Conservation (phyloP, 2,329 filamentous ascomycete species). For the Teratosphaeria zuluensis region DNA sequence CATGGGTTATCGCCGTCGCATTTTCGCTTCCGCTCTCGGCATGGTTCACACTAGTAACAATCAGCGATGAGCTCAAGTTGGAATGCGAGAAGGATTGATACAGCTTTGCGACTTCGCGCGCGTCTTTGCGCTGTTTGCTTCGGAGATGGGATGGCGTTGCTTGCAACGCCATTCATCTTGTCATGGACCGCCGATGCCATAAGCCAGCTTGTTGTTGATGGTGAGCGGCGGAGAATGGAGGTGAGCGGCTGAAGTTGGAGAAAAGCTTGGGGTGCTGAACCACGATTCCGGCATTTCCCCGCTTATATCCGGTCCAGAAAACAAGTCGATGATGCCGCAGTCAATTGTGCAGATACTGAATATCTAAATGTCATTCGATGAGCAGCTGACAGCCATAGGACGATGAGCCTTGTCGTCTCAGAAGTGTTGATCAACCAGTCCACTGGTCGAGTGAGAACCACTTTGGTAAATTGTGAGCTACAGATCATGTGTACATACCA, state of each 20-base stretch:
- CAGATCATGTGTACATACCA: too few relatives aligned
- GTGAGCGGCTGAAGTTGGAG: not conserved
- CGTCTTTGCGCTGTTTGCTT: not conserved
- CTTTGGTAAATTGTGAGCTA: too few relatives aligned
- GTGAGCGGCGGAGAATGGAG: not conserved
- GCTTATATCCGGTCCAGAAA: not conserved
- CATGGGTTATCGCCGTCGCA: conserved; percentile 44
- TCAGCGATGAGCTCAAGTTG: not conserved
- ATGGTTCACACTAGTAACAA: conserved; percentile 27
- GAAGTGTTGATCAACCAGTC: too few relatives aligned
- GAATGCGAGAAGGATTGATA: not conserved
- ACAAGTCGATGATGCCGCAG: not conserved
- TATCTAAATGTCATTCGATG: too few relatives aligned
- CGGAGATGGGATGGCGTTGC: not conserved
- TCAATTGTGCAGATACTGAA: too few relatives aligned
- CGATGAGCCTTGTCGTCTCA: too few relatives aligned
- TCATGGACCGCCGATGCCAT: not conserved
- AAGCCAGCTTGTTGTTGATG: not conserved
- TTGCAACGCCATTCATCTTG: not conserved
- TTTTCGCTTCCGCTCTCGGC: conserved; percentile 45
- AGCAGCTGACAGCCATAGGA: too few relatives aligned
- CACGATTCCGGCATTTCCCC: not conserved
- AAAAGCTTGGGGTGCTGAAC: not conserved
- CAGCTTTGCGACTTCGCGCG: not conserved
- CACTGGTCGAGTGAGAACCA: too few relatives aligned